These are phyloP conservation scores for Elsinoe ampelina DNA, from an alignment of 2,329 filamentous ascomycete species.

Conservation along the genomic window DNA sequence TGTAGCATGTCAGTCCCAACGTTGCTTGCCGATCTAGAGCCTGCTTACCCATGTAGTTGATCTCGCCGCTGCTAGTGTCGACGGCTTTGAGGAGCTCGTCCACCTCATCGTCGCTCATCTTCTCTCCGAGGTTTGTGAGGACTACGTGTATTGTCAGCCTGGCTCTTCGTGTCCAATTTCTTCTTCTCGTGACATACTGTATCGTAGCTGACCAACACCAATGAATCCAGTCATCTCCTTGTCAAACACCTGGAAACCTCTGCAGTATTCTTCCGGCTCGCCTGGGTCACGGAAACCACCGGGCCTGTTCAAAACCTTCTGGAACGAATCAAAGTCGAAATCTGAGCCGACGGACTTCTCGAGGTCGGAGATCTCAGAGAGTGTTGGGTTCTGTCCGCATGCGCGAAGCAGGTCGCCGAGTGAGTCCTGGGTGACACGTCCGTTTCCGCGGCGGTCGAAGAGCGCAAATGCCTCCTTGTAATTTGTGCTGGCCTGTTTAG, in stretches of 20 bases:
- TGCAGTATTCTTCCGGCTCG: slow-evolving; percentile 96
- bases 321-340: slow-evolving; percentile 97
- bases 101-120: slow-evolving; percentile 98
- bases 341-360: slow-evolving; percentile 84
- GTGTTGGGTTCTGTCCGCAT: slow-evolving; percentile 94
- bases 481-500: slow-evolving; percentile 67
- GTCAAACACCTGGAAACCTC: slow-evolving; percentile 98
- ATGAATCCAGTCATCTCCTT: slow-evolving; percentile 99
- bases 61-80: slow-evolving; percentile 89
- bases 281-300: slow-evolving; percentile 97
- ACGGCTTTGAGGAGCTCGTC: slow-evolving; percentile 98
- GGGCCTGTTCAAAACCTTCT: slow-evolving; percentile 91
- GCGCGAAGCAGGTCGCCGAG: slow-evolving; percentile 91
- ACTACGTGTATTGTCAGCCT: slow-evolving; percentile 40
- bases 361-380: slow-evolving; percentile 83
- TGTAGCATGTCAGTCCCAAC: slow-evolving; percentile 16
- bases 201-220: slow-evolving; percentile 93
- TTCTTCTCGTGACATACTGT: slow-evolving; percentile 42
- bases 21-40: slow-evolving; percentile 74
- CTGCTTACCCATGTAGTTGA: slow-evolving; percentile 93
- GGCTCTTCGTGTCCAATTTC: not conserved
- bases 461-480: slow-evolving; percentile 99
- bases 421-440: slow-evolving; percentile 75
- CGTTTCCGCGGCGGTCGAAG: slow-evolving; percentile 98
- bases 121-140: slow-evolving; percentile 94